Evolutionary conservation across 495 filamentous ascomycete genomes (phyloP).

Genomic region (Entonaema liquescens): DNA sequence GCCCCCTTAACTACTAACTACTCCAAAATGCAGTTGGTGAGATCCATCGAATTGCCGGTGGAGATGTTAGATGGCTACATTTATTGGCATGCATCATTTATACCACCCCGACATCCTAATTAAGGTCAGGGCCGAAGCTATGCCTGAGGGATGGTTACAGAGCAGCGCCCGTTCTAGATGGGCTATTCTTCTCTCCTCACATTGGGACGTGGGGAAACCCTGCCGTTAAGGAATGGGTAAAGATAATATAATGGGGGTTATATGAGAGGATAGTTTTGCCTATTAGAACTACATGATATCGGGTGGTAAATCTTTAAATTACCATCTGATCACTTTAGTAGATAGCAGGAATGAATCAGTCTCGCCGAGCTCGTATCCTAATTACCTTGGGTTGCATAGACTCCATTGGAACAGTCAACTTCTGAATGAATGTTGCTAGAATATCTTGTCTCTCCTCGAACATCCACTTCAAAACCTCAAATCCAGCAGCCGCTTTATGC

Average conservation of each 20-base stretch:
- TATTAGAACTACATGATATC: neutral
- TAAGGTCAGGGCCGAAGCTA: neutral
- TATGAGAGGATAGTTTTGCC: constrained; percentile 19
- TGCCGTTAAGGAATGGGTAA: neutral
- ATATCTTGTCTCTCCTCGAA: no score
- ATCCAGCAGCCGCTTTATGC: no score
- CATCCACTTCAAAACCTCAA: no score
- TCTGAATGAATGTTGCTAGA: no score
- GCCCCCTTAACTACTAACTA: neutral
- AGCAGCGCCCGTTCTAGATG: constrained; percentile 21
- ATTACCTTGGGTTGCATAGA: no score
- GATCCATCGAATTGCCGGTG: constrained; percentile 27
- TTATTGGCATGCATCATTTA: constrained; percentile 6
- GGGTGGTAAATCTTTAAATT: neutral
- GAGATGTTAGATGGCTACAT: constrained; percentile 12
- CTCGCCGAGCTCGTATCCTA: no score
- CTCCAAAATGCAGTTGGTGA: neutral
- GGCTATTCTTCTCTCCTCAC: constrained; percentile 14
- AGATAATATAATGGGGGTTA: constrained; percentile 10
- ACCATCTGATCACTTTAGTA: neutral
- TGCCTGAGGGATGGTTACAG: constrained; percentile 17
- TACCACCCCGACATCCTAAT: constrained; percentile 15
- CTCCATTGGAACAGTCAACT: no score
- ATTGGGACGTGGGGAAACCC: constrained; percentile 34
- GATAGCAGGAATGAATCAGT: neutral